phyloP scores from a whole-genome alignment of 306 rosid species.

The Quercus mongolica region DNA sequence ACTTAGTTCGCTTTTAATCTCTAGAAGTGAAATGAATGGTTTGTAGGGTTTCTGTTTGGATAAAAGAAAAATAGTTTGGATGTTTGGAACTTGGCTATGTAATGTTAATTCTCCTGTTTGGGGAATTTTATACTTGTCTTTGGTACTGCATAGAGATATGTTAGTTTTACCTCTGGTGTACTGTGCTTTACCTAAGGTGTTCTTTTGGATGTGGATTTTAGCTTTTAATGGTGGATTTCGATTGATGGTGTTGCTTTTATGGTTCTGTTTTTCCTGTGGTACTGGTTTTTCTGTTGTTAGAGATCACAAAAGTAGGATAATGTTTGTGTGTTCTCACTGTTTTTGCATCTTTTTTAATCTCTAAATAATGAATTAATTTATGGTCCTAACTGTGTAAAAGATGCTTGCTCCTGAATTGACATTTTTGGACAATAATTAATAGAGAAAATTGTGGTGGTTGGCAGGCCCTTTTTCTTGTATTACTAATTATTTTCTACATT shows the following conservation, averaged over 20 bases:
- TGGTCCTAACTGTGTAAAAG: too few species aligned
- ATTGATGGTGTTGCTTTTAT: background rate
- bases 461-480: too few species aligned
- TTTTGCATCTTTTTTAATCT: background rate
- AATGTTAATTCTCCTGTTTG: conserved; percentile 44
- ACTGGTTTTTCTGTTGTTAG: background rate
- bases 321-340: background rate
- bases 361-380: too few species aligned
- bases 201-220: conserved; percentile 12
- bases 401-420: too few species aligned
- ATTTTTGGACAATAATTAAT: too few species aligned
- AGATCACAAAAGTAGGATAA: background rate
- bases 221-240: background rate
- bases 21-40: conserved; percentile 21
- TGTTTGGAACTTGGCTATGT: conserved; percentile 13
- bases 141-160: conserved; percentile 11
- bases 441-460: too few species aligned
- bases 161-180: conserved; percentile 35
- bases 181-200: background rate
- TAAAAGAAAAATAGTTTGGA: background rate
- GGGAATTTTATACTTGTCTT: conserved; percentile 34
- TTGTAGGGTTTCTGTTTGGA: conserved; percentile 25
- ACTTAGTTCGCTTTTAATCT: background rate
- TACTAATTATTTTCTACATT: too few species aligned
- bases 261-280: background rate